phyloP scores from a whole-genome alignment of 805 yeast genomes.

The Candida cerambycidarum region DNA sequence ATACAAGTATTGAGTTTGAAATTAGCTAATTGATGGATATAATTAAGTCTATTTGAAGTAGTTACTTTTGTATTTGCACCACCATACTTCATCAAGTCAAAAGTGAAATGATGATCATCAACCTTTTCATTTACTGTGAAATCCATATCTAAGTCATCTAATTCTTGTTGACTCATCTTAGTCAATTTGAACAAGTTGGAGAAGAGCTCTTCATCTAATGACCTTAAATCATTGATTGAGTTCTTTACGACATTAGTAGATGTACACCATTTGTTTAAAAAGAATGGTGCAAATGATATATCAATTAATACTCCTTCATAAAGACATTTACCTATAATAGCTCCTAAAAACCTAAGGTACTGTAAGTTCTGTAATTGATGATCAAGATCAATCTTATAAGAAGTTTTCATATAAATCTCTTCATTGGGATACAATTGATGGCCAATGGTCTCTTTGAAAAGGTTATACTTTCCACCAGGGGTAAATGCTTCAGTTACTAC shows the following conservation, averaged over 20 bases:
- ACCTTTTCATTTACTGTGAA: slow-evolving; percentile 62
- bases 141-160: slow-evolving; percentile 59
- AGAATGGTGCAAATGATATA: slow-evolving; percentile 82
- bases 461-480: slow-evolving; percentile 22
- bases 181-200: slow-evolving; percentile 61
- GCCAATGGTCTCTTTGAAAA: slow-evolving; percentile 44
- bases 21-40: slow-evolving; percentile 73
- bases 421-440: slow-evolving; percentile 79
- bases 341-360: slow-evolving; percentile 68
- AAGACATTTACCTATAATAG: slow-evolving; percentile 82
- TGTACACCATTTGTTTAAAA: slow-evolving; percentile 64
- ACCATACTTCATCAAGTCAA: slow-evolving; percentile 57
- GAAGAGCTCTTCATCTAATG: slow-evolving; percentile 69
- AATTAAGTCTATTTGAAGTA: slow-evolving; percentile 61
- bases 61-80: slow-evolving; percentile 63
- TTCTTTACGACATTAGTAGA: slow-evolving; percentile 44
- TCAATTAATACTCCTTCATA: slow-evolving; percentile 82
- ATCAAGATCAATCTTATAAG: slow-evolving; percentile 30
- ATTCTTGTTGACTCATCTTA: slow-evolving; percentile 51
- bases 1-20: slow-evolving; percentile 70
- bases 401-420: slow-evolving; percentile 36
- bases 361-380: slow-evolving; percentile 24
- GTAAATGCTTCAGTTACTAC: slow-evolving; percentile 69
- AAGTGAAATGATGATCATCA: slow-evolving; percentile 35
- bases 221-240: slow-evolving; percentile 76